Evolutionary conservation across 2,329 filamentous ascomycete species (phyloP).

Genomic region (Botrytis fabae): DNA sequence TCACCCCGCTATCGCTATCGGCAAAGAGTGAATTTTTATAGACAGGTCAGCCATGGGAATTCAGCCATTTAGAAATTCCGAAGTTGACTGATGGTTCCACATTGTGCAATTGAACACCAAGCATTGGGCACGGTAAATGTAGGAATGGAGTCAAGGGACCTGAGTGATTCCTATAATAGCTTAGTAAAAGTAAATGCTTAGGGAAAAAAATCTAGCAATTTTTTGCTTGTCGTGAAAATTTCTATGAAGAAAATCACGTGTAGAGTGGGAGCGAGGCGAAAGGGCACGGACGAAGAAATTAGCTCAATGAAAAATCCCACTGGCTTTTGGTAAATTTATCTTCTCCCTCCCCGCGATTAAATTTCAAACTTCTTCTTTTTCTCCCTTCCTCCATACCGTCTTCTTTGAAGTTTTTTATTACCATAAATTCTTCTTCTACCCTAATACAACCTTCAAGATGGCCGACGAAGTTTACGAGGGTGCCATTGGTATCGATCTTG

Average conservation of each 20-base stretch:
- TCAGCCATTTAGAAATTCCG: not conserved
- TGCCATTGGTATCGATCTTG: constrained; percentile 99
- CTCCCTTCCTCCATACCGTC: constrained; percentile 22
- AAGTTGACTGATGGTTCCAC: not conserved
- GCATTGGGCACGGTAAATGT: not conserved
- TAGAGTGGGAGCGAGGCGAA: constrained; percentile 8
- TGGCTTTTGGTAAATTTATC: constrained; percentile 18
- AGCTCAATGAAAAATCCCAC: constrained; percentile 20
- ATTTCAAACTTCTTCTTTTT: constrained; percentile 14
- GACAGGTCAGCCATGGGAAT: not conserved
- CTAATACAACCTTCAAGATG: constrained; percentile 60
- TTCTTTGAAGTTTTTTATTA: constrained; percentile 24
- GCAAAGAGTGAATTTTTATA: not conserved
- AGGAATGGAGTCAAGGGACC: not conserved
- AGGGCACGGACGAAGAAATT: constrained; percentile 12
- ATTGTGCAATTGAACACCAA: not conserved
- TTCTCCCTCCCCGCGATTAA: constrained; percentile 27
- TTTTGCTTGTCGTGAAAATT: constrained; percentile 12
- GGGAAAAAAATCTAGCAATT: not conserved
- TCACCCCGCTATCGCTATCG: constrained; percentile 17
- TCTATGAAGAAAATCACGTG: not conserved
- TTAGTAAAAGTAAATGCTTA: not conserved
- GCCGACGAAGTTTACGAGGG: constrained; percentile 98
- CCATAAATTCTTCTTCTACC: constrained; percentile 26
- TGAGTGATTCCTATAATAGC: not conserved